Conservation (phyloP, 2,329 filamentous ascomycete genomes). For the Diaporthe sp. region DNA sequence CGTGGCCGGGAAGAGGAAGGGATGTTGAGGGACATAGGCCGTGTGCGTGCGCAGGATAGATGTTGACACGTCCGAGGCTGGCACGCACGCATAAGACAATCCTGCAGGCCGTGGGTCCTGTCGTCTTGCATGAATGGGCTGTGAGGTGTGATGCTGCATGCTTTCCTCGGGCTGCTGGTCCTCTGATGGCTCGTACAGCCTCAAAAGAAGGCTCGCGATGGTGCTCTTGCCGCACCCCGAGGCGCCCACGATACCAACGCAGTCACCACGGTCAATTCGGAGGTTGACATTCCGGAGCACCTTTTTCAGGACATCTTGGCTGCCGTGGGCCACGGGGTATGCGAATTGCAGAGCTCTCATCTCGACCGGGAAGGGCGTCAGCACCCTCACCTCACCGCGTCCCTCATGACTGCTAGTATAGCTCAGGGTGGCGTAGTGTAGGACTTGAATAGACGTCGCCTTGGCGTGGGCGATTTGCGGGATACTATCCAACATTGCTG, state of each 20-base stretch:
- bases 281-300: constrained; percentile 77
- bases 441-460: constrained; percentile 76
- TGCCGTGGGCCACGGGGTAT: constrained; percentile 70
- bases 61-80: constrained; percentile 70
- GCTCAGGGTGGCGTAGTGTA: constrained; percentile 75
- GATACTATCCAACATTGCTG: constrained; percentile 76
- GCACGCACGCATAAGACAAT: constrained; percentile 67
- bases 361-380: constrained; percentile 54
- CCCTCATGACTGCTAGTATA: constrained; percentile 66
- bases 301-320: constrained; percentile 36
- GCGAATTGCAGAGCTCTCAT: constrained; percentile 75
- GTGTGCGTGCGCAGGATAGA: constrained; percentile 68
- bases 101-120: constrained; percentile 43
- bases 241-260: constrained; percentile 81
- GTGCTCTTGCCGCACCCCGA: constrained; percentile 96
- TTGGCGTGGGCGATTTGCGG: constrained; percentile 83
- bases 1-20: constrained; percentile 81
- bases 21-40: constrained; percentile 76
- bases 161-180: neutral
- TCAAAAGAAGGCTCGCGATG: constrained; percentile 77
- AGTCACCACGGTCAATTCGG: constrained; percentile 69
- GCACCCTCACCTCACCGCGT: constrained; percentile 50
- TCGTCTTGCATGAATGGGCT: neutral
- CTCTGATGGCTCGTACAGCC: constrained; percentile 68
- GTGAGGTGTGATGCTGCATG: neutral